Percentiles rank a stretch among this genome's conserved stretches.
Evolutionary conservation across 2,329 filamentous ascomycete species (phyloP).

Genomic region (Diaporthe aspalathi): DNA sequence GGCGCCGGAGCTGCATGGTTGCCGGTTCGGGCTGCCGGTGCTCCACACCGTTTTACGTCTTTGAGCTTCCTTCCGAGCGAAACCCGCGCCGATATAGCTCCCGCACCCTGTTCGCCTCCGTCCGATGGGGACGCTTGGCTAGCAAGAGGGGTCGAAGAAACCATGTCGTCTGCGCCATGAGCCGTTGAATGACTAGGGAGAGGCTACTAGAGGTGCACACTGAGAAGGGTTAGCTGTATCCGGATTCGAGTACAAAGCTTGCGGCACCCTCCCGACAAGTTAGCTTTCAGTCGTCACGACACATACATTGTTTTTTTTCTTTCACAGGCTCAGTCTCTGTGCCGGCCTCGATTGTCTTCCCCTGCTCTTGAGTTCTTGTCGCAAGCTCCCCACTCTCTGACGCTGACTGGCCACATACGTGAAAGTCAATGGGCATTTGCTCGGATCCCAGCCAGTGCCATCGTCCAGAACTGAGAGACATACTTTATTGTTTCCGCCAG

Average conservation of each 20-base stretch:
- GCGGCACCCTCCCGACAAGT: neutral
- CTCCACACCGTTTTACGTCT: constrained; percentile 19
- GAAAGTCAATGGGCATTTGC: neutral
- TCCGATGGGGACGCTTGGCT: constrained; percentile 18
- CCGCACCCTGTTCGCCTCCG: constrained; percentile 1
- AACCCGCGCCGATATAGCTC: constrained; percentile 23
- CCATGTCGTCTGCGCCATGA: neutral
- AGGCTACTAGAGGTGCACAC: neutral
- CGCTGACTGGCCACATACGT: neutral
- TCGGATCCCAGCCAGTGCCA: neutral
- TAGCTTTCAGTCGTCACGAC: too few species aligned
- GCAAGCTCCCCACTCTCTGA: neutral
- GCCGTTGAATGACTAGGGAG: constrained; percentile 24
- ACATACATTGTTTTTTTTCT: neutral
- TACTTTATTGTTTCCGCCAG: neutral
- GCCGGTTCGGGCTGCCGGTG: constrained; percentile 29
- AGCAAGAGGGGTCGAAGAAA: constrained; percentile 14
- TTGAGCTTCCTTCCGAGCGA: constrained; percentile 21
- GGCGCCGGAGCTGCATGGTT: constrained; percentile 12
- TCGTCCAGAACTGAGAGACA: neutral
- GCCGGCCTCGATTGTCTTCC: neutral
- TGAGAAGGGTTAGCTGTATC: constrained; percentile 4
- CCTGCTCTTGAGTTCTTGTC: neutral
- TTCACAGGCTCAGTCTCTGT: neutral
- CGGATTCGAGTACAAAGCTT: constrained; percentile 11